phyloP scores from a whole-genome alignment of 2,329 filamentous ascomycete species.

The Scopulariopsis brevicaulis region DNA sequence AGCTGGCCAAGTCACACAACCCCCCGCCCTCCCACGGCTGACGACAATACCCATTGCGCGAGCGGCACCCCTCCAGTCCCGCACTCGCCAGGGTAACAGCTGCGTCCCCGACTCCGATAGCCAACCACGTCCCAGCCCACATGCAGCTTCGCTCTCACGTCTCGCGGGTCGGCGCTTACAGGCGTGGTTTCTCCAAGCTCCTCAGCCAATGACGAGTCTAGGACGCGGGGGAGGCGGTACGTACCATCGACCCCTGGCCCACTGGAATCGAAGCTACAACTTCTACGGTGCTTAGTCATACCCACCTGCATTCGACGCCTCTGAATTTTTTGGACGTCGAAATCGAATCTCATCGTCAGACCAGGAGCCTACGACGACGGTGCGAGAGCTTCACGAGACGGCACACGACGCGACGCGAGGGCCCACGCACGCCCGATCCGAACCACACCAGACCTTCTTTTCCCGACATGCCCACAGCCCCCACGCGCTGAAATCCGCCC shows the following conservation, averaged over 20 bases:
- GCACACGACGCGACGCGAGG: background rate
- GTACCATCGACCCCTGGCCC: background rate
- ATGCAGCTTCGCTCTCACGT: background rate
- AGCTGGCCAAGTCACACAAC: background rate
- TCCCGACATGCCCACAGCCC: background rate
- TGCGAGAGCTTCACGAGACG: background rate
- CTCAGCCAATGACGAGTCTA: background rate
- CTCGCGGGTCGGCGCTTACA: background rate
- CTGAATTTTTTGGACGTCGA: background rate
- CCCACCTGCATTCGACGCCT: background rate
- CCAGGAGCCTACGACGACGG: background rate
- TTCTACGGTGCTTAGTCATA: background rate
- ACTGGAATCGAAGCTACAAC: background rate
- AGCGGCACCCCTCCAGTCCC: background rate
- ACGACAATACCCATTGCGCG: background rate
- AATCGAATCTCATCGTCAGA: background rate
- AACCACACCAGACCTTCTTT: background rate
- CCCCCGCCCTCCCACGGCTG: background rate
- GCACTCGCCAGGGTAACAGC: background rate
- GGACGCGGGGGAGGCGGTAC: background rate
- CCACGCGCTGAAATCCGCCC: background rate
- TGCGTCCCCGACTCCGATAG: background rate
- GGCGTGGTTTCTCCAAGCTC: background rate
- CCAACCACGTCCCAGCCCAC: background rate
- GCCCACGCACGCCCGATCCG: background rate